These are phyloP conservation scores for Kwoniella shandongensis DNA, from an alignment of 768 basidiomycete genomes.

Conservation along the genomic window DNA sequence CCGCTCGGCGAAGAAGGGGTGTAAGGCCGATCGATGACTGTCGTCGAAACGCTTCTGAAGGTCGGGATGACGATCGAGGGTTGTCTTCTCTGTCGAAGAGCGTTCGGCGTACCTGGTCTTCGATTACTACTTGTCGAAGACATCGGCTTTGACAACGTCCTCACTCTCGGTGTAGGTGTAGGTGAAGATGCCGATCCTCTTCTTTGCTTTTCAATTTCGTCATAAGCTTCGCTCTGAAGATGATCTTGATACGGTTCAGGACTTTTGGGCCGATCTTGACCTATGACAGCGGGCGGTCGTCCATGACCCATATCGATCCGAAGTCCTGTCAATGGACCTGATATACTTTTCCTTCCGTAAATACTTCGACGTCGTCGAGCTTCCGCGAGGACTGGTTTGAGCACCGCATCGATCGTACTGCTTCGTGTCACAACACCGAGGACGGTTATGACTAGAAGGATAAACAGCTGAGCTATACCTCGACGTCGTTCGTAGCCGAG, in stretches of 20 bases:
- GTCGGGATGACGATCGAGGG: constrained; percentile 6
- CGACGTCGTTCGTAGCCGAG: constrained; percentile 84
- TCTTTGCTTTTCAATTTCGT: not conserved
- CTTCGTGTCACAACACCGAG: constrained; percentile 71
- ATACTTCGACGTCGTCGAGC: constrained; percentile 29
- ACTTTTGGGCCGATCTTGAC: constrained; percentile 18
- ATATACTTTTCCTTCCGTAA: constrained; percentile 14
- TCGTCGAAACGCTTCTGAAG: constrained; percentile 25
- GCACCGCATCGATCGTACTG: constrained; percentile 34
- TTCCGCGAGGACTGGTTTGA: constrained; percentile 41
- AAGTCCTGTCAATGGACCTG: constrained; percentile 31
- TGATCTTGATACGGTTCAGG: not conserved
- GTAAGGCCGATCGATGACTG: constrained; percentile 5
- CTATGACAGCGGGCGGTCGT: constrained; percentile 30
- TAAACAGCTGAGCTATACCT: constrained; percentile 79
- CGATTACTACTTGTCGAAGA: constrained; percentile 7
- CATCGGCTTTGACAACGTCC: constrained; percentile 7
- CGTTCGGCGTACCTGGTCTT: constrained; percentile 17
- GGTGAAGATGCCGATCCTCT: constrained; percentile 12
- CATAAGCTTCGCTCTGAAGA: not conserved
- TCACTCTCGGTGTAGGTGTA: constrained; percentile 4
- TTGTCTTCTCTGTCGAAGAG: constrained; percentile 20
- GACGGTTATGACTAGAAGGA: constrained; percentile 76
- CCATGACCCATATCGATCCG: constrained; percentile 34
- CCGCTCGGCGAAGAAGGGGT: not conserved